phyloP scores from a whole-genome alignment of 148 eudicot genomes.

The Cornus controversa region DNA sequence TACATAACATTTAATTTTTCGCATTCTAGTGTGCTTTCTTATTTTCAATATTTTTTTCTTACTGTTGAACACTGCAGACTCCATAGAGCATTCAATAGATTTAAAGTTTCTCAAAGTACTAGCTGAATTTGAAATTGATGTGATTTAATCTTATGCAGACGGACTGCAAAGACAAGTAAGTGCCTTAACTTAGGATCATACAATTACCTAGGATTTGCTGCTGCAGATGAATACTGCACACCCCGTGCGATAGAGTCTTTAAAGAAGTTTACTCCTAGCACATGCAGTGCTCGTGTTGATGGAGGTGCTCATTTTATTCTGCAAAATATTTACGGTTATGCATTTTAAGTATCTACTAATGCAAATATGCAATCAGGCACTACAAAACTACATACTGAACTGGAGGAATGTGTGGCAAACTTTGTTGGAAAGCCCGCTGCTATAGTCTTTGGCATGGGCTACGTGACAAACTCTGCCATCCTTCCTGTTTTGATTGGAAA shows the following conservation, averaged over 20 bases:
- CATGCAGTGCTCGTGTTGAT: conserved; percentile 85
- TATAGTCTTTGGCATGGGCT: conserved; percentile 91
- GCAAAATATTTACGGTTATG: neutral
- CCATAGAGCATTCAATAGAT: neutral
- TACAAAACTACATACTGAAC: conserved; percentile 62
- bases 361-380: conserved; percentile 55
- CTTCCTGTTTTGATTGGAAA: conserved; percentile 89
- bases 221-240: conserved; percentile 94
- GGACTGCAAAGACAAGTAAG: conserved; percentile 59
- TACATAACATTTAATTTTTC: neutral
- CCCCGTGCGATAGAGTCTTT: conserved; percentile 80
- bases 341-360: conserved; percentile 15
- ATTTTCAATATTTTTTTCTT: neutral
- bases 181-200: conserved; percentile 98
- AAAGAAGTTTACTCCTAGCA: conserved; percentile 72
- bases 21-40: neutral
- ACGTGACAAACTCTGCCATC: conserved; percentile 90
- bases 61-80: neutral
- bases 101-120: neutral
- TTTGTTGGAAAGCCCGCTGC: conserved; percentile 94
- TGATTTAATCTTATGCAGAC: conserved; percentile 45
- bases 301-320: conserved; percentile 57
- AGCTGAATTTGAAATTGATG: neutral
- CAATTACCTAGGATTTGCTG: conserved; percentile 98
- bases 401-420: conserved; percentile 83